These are phyloP conservation scores for Alternaria ethzedia DNA, from an alignment of 2,329 filamentous ascomycete species.

Conservation along the genomic window DNA sequence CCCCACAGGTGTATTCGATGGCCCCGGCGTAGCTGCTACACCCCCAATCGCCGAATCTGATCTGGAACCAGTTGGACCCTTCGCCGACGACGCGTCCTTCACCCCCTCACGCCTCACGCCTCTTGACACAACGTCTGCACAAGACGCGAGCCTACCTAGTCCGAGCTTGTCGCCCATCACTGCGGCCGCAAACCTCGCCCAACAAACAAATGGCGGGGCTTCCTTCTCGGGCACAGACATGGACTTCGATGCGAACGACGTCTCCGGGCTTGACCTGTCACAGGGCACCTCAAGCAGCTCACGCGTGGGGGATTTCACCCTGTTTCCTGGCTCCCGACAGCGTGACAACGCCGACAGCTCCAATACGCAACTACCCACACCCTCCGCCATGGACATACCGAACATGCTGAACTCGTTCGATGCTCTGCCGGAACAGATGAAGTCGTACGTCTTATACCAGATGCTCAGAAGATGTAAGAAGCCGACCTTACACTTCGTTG, in stretches of 20 bases:
- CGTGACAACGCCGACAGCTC: conserved; percentile 28
- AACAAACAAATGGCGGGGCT: conserved; percentile 42
- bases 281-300: conserved; percentile 22
- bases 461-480: conserved; percentile 86
- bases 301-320: conserved; percentile 19
- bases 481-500: conserved; percentile 86
- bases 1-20: conserved; percentile 37
- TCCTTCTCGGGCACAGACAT: conserved; percentile 31
- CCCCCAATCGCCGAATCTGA: conserved; percentile 78
- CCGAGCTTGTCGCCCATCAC: conserved; percentile 91
- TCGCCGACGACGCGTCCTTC: conserved; percentile 36
- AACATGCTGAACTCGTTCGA: conserved; percentile 89
- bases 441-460: conserved; percentile 97
- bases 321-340: conserved; percentile 20
- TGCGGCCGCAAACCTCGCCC: conserved; percentile 69
- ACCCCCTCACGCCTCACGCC: conserved; percentile 50
- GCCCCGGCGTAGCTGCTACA: conserved; percentile 68
- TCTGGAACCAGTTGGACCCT: conserved; percentile 63
- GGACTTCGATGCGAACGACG: conserved; percentile 44
- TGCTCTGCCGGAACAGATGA: conserved; percentile 86
- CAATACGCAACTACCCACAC: conserved; percentile 46
- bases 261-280: conserved; percentile 47
- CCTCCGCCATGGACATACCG: conserved; percentile 75
- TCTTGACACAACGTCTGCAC: conserved; percentile 74
- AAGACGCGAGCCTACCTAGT: conserved; percentile 92